phyloP scores from a whole-genome alignment of 2,329 filamentous ascomycete species.

The Verticillium klebahnii region DNA sequence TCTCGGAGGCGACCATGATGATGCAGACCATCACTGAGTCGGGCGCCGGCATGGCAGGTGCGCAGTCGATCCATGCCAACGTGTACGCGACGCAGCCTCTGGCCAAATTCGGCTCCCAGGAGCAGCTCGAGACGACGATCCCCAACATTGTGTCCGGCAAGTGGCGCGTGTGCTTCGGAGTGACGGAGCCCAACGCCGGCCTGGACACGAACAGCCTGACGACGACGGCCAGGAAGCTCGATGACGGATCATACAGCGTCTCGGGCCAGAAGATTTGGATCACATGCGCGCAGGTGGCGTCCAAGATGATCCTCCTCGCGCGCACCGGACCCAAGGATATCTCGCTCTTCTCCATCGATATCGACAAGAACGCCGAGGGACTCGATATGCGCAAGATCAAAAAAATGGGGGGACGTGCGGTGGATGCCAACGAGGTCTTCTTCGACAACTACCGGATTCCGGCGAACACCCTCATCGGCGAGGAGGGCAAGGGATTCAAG shows the following conservation, averaged over 20 bases:
- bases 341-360: constrained; percentile 75
- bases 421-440: constrained; percentile 85
- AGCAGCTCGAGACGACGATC: constrained; percentile 60
- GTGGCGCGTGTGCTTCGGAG: constrained; percentile 73
- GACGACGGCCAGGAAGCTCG: constrained; percentile 54
- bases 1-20: constrained; percentile 83
- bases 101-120: constrained; percentile 64
- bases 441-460: constrained; percentile 74
- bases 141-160: constrained; percentile 68
- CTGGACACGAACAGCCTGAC: constrained; percentile 70
- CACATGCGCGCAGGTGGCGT: constrained; percentile 75
- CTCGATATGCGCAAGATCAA: constrained; percentile 68
- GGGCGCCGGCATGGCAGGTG: constrained; percentile 73
- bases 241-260: constrained; percentile 59
- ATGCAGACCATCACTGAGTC: constrained; percentile 76
- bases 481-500: constrained; percentile 73
- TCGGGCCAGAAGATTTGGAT: constrained; percentile 89
- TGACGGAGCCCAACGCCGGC: constrained; percentile 79
- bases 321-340: constrained; percentile 72
- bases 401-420: constrained; percentile 80
- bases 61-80: constrained; percentile 59
- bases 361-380: constrained; percentile 55
- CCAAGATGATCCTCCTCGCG: constrained; percentile 78
- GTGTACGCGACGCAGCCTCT: constrained; percentile 74
- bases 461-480: constrained; percentile 59